phyloP scores from a whole-genome alignment of 176 grass and related monocot genomes.

The Cenchrus purpureus region DNA sequence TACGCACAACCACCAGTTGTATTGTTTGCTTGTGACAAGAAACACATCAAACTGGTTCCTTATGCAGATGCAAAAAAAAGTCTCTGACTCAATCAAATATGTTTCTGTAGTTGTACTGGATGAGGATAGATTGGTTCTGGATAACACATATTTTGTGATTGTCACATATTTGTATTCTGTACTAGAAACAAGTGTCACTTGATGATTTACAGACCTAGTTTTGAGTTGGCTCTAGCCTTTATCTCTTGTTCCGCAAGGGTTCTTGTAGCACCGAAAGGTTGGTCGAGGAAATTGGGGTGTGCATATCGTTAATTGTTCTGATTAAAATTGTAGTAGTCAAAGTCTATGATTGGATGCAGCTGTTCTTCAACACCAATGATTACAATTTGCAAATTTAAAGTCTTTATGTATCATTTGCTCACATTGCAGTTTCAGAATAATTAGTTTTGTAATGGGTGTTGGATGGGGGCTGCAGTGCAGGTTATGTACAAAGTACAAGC shows the following conservation, averaged over 20 bases:
- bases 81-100: background rate
- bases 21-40: conserved; percentile 12
- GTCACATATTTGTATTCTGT: background rate
- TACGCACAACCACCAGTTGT: background rate
- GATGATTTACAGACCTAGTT: background rate
- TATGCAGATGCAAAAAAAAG: background rate
- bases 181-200: background rate
- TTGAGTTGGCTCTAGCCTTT: conserved; percentile 4
- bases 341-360: background rate
- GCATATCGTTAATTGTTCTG: background rate
- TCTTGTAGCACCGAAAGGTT: background rate
- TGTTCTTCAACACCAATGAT: background rate
- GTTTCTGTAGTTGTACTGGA: background rate
- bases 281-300: background rate
- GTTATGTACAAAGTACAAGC: no score
- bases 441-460: conserved; percentile 2
- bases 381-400: background rate
- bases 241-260: conserved; percentile 2
- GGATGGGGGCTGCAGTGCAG: no score
- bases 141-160: background rate
- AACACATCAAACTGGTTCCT: background rate
- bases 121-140: background rate
- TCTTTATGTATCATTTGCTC: background rate
- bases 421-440: conserved; percentile 11
- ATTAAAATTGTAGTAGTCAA: background rate